A percentile compares a stretch with the other conserved stretches of the same genome.
phyloP scores from a whole-genome alignment of 176 grass and related monocot genomes.

The Elymus sibiricus region DNA sequence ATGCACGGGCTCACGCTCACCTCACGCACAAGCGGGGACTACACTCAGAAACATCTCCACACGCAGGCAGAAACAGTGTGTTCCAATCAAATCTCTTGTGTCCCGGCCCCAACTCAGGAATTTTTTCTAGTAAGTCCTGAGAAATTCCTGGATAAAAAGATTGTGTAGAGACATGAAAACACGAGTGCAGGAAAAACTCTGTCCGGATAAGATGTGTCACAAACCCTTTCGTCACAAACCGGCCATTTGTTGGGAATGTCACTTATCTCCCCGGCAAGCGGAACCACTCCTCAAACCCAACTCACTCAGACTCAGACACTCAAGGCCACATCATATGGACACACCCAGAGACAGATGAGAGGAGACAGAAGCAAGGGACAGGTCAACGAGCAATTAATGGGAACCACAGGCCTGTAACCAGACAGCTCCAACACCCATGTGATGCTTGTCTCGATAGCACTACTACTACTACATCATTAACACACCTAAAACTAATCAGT shows the following conservation, averaged over 20 bases:
- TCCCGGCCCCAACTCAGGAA: neutral
- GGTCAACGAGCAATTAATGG: slow-evolving; percentile 35
- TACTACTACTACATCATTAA: neutral
- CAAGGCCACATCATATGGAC: neutral
- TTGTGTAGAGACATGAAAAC: neutral
- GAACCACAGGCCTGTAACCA: neutral
- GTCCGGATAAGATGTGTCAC: neutral
- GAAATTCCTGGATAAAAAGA: neutral
- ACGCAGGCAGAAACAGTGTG: neutral
- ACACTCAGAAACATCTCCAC: neutral
- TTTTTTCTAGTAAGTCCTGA: neutral
- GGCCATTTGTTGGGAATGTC: neutral
- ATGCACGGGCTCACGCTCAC: neutral
- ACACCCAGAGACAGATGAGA: neutral
- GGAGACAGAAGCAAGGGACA: neutral
- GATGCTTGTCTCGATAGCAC: neutral
- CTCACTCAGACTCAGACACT: neutral
- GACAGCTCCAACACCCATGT: slow-evolving; percentile 26
- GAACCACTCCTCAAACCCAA: slow-evolving; percentile 13
- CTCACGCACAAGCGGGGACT: no score
- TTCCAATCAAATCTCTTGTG: neutral
- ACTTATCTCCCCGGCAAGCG: neutral
- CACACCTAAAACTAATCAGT: no score
- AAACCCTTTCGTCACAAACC: neutral
- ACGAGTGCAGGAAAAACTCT: neutral